phyloP scores from a whole-genome alignment of 495 filamentous ascomycete species.

The Daldinia caldariorum region DNA sequence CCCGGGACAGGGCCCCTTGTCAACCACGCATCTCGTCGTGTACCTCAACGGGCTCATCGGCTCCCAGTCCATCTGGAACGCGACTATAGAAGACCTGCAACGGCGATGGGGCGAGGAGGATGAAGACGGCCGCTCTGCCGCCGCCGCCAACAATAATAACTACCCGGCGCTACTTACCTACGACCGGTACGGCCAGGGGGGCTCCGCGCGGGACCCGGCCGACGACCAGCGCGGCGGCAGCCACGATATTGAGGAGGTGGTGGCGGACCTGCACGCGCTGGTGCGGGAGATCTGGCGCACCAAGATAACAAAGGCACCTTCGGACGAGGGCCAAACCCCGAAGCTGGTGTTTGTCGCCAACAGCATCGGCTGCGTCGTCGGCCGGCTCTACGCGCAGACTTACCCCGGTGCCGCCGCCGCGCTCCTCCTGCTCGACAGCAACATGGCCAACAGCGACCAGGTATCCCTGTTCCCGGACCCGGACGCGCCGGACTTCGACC shows the following conservation, averaged over 20 bases:
- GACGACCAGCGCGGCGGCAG: conserved; percentile 52
- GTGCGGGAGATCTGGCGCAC: conserved; percentile 51
- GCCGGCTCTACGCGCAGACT: conserved; percentile 63
- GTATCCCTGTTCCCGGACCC: conserved; percentile 70
- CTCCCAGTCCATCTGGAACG: conserved; percentile 61
- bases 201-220: conserved; percentile 64
- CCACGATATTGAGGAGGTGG: conserved; percentile 61
- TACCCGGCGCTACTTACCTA: conserved; percentile 66
- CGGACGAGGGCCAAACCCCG: background rate
- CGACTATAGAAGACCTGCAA: conserved; percentile 55
- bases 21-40: conserved; percentile 59
- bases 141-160: background rate
- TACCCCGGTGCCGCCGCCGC: conserved; percentile 59
- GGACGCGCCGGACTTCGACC: conserved; percentile 59
- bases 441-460: conserved; percentile 69
- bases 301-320: background rate
- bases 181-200: conserved; percentile 72
- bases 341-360: conserved; percentile 63
- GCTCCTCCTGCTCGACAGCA: conserved; percentile 68
- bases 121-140: conserved; percentile 2
- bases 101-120: conserved; percentile 8
- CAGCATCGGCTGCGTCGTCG: conserved; percentile 68
- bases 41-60: conserved; percentile 71
- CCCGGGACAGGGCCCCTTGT: conserved; percentile 37
- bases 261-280: conserved; percentile 63